Evolutionary conservation across 164 flowering plant genomes (phyloP).

Genomic region (Kingdonia uniflora): DNA sequence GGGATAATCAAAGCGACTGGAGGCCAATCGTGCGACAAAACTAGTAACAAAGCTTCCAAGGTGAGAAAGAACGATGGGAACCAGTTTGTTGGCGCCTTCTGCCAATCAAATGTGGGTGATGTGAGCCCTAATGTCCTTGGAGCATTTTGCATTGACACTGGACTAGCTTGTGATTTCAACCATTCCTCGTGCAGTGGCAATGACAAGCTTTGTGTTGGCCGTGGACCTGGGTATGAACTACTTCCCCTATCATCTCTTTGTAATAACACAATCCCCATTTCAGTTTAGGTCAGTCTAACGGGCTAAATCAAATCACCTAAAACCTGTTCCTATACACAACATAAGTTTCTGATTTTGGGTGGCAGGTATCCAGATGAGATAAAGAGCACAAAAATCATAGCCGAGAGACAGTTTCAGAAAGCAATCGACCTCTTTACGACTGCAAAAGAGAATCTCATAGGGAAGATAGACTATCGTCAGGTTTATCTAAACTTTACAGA

Average conservation of each 20-base stretch:
- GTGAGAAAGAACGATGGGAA: constrained; percentile 37
- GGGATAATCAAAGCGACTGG: constrained; percentile 30
- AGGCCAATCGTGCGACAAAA: constrained; percentile 25
- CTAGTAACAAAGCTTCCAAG: constrained; percentile 28
- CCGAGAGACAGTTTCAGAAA: constrained; percentile 43
- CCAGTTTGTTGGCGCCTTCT: constrained; percentile 49
- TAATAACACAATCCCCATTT: too few species aligned
- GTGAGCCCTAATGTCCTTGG: constrained; percentile 61
- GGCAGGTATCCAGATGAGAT: constrained; percentile 57
- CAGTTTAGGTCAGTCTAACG: too few species aligned
- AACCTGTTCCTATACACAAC: background rate
- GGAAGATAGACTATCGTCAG: constrained; percentile 45
- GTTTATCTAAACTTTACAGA: constrained; percentile 40
- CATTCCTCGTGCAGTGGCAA: constrained; percentile 45
- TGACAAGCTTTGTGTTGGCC: constrained; percentile 44
- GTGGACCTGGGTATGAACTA: constrained; percentile 49
- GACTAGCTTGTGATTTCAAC: constrained; percentile 49
- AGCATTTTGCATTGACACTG: constrained; percentile 47
- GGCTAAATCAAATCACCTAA: too few species aligned
- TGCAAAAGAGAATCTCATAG: constrained; percentile 28
- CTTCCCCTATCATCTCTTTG: too few species aligned
- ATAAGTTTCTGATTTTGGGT: constrained; percentile 1
- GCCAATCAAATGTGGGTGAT: constrained; percentile 68
- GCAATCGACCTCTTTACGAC: constrained; percentile 38
- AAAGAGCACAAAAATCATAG: constrained; percentile 54